Conservation (phyloP, 2,329 filamentous ascomycete species). For the Raffaelea deltoideospora region DNA sequence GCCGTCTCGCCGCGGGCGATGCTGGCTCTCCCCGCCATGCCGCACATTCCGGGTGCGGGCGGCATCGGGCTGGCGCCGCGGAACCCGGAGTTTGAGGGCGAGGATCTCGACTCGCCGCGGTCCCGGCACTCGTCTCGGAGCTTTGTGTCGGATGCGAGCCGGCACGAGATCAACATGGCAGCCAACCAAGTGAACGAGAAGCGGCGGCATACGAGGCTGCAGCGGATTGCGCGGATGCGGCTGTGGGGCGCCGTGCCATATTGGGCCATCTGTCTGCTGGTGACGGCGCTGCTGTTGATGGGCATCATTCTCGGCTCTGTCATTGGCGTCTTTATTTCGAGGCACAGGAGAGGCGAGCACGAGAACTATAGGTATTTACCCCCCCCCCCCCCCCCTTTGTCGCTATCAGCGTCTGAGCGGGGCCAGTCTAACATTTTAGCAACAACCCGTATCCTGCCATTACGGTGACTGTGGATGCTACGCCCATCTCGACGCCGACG, state of each 20-base stretch:
- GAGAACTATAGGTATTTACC: not conserved
- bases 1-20: too few relatives aligned
- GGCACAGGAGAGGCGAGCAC: conserved; percentile 12
- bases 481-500: conserved; percentile 33
- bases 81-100: conserved; percentile 48
- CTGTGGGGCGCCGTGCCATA: conserved; percentile 44
- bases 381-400: too few relatives aligned
- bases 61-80: conserved; percentile 45
- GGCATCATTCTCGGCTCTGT: conserved; percentile 42
- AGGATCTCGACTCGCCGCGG: conserved; percentile 34
- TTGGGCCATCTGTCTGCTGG: conserved; percentile 41
- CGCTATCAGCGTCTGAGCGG: too few relatives aligned
- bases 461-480: conserved; percentile 30
- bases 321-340: conserved; percentile 29
- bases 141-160: conserved; percentile 31
- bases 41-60: conserved; percentile 37
- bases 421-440: not conserved
- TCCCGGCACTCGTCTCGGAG: conserved; percentile 38
- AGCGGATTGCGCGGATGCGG: conserved; percentile 35
- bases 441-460: conserved; percentile 6
- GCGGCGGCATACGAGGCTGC: conserved; percentile 34
- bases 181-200: conserved; percentile 34
- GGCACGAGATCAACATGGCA: conserved; percentile 38
- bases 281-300: conserved; percentile 33
- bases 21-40: conserved; percentile 1